phyloP scores from a whole-genome alignment of 176 grass and related monocot species.

The Elaeis guineensis region DNA sequence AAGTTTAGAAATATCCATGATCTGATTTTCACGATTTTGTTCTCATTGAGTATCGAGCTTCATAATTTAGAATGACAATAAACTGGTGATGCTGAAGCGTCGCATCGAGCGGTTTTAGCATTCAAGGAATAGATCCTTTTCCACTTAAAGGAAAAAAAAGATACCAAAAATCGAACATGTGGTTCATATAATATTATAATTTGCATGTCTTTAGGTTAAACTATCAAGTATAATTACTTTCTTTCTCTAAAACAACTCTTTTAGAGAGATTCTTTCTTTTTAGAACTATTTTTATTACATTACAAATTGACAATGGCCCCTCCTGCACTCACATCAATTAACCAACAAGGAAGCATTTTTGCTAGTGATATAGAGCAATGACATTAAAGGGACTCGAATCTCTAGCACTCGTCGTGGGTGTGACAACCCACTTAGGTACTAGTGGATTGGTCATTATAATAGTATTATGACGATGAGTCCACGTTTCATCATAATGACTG shows the following conservation, averaged over 20 bases:
- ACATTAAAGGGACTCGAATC: neutral
- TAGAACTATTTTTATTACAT: neutral
- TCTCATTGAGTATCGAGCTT: too few relatives aligned
- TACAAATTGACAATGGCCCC: neutral
- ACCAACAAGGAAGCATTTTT: slow-evolving; percentile 5
- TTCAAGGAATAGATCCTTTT: too few relatives aligned
- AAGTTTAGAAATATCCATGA: too few relatives aligned
- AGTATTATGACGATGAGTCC: slow-evolving; percentile 19
- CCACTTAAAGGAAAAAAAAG: too few relatives aligned
- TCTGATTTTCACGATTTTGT: too few relatives aligned
- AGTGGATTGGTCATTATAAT: slow-evolving; percentile 9
- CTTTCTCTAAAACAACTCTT: neutral
- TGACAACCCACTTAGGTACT: slow-evolving; percentile 17
- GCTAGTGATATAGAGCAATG: slow-evolving; percentile 1
- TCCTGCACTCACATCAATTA: neutral
- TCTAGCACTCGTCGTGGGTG: neutral
- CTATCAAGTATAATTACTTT: neutral
- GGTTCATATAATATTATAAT: too few relatives aligned
- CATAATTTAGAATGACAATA: too few relatives aligned
- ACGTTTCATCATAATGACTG: slow-evolving; percentile 40
- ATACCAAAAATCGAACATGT: too few relatives aligned
- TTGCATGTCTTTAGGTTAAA: too few relatives aligned
- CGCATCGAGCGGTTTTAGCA: too few relatives aligned
- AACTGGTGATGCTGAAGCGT: too few relatives aligned
- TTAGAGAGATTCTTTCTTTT: neutral